Percentiles rank a stretch among this genome's conserved stretches.
Evolutionary conservation across 2,329 filamentous ascomycete genomes (phyloP).

Genomic region (Allantophomopsis cytisporea): DNA sequence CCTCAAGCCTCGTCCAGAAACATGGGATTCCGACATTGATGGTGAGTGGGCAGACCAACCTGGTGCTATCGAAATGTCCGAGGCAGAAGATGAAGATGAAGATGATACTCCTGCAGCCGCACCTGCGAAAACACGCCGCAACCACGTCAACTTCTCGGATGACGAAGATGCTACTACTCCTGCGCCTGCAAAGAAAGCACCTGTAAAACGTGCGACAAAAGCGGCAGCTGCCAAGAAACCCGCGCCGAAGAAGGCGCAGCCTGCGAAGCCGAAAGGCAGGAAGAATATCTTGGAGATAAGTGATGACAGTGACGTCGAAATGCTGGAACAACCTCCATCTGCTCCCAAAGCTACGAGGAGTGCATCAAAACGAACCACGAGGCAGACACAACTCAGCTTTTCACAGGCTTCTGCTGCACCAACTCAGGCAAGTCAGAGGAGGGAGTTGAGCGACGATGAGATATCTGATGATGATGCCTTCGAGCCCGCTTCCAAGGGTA

Average conservation of each 20-base stretch:
- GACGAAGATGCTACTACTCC: slow-evolving; percentile 29
- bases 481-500: slow-evolving; percentile 21
- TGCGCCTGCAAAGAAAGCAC: slow-evolving; percentile 20
- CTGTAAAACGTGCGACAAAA: slow-evolving; percentile 17
- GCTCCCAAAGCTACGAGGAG: slow-evolving; percentile 19
- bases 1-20: slow-evolving; percentile 62
- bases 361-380: slow-evolving; percentile 14
- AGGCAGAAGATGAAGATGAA: slow-evolving; percentile 20
- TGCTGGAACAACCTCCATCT: slow-evolving; percentile 31
- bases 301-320: slow-evolving; percentile 35
- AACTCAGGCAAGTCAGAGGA: slow-evolving; percentile 20
- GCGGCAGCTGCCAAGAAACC: slow-evolving; percentile 25
- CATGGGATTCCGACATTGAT: slow-evolving; percentile 83
- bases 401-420: slow-evolving; percentile 24
- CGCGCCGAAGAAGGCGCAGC: slow-evolving; percentile 14
- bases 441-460: slow-evolving; percentile 53
- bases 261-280: slow-evolving; percentile 23
- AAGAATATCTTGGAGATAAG: slow-evolving; percentile 26
- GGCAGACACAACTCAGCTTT: slow-evolving; percentile 37
- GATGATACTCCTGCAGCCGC: slow-evolving; percentile 30
- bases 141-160: slow-evolving; percentile 25
- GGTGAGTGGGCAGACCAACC: slow-evolving; percentile 76
- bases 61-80: slow-evolving; percentile 42
- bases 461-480: slow-evolving; percentile 47
- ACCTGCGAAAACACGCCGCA: slow-evolving; percentile 12